phyloP scores from a whole-genome alignment of 768 basidiomycete species.

The Kwoniella botswanensis region DNA sequence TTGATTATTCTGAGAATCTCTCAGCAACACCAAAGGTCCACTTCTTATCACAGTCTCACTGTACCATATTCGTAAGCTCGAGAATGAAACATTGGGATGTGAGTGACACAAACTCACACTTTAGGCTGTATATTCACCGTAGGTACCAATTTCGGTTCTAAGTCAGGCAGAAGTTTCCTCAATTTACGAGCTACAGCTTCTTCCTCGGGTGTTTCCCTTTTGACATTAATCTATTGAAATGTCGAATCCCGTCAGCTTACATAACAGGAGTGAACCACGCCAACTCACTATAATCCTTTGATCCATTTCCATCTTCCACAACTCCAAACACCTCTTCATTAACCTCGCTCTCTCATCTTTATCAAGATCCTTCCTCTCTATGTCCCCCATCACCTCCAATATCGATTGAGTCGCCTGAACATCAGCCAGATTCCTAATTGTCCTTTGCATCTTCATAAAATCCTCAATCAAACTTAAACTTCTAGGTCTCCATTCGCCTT shows the following conservation, averaged over 20 bases:
- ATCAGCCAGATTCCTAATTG: slow-evolving; percentile 78
- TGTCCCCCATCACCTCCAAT: slow-evolving; percentile 57
- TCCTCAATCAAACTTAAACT: slow-evolving; percentile 89
- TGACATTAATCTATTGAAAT: slow-evolving; percentile 71
- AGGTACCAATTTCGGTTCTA: slow-evolving; percentile 49
- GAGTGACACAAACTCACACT: slow-evolving; percentile 63
- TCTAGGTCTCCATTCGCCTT: slow-evolving; percentile 80
- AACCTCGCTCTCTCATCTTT: slow-evolving; percentile 57
- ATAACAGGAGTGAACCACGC: no score
- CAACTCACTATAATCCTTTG: slow-evolving; percentile 71
- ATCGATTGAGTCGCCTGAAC: slow-evolving; percentile 87
- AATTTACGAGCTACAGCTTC: slow-evolving; percentile 60
- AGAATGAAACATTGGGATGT: no score
- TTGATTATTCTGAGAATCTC: slow-evolving; percentile 74
- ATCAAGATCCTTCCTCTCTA: slow-evolving; percentile 25
- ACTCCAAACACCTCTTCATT: slow-evolving; percentile 69
- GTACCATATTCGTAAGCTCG: slow-evolving; percentile 3
- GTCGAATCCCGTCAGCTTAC: not conserved
- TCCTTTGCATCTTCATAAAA: slow-evolving; percentile 71
- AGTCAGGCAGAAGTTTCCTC: slow-evolving; percentile 39
- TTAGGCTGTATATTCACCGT: slow-evolving; percentile 67
- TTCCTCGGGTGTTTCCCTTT: slow-evolving; percentile 70
- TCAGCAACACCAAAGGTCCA: slow-evolving; percentile 78
- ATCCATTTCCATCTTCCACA: slow-evolving; percentile 87
- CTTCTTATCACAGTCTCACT: slow-evolving; percentile 85